phyloP scores from a whole-genome alignment of 768 basidiomycete genomes.

The Saitozyma podzolica region DNA sequence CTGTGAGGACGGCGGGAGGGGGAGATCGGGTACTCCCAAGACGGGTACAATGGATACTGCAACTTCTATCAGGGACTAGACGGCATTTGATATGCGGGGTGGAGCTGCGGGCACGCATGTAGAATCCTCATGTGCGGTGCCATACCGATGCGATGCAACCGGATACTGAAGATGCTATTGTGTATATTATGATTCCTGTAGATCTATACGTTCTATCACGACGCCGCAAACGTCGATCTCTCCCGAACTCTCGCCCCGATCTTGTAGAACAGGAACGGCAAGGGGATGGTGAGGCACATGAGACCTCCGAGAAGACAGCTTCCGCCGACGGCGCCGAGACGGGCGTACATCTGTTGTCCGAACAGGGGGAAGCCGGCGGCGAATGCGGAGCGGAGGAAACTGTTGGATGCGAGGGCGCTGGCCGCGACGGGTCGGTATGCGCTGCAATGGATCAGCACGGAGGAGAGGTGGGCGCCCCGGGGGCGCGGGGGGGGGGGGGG shows the following conservation, averaged over 20 bases:
- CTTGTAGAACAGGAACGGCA: conserved; percentile 55
- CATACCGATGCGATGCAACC: too few relatives aligned
- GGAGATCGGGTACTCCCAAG: too few relatives aligned
- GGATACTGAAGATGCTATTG: too few relatives aligned
- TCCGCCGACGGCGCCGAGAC: conserved; percentile 68
- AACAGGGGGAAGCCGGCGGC: conserved; percentile 59
- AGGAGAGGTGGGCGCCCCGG: too few relatives aligned
- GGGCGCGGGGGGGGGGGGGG: too few relatives aligned
- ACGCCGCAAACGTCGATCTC: conserved; percentile 55
- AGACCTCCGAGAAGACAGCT: conserved; percentile 71
- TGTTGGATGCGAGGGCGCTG: conserved; percentile 67
- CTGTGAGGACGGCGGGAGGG: not conserved
- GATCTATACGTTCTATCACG: conserved; percentile 3
- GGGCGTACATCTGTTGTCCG: conserved; percentile 58
- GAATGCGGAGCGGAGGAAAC: conserved; percentile 58
- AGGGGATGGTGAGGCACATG: conserved; percentile 63
- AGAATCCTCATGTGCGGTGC: too few relatives aligned
- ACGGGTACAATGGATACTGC: not conserved
- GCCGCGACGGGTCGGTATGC: conserved; percentile 51
- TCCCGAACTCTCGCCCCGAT: conserved; percentile 58
- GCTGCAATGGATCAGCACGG: conserved; percentile 11
- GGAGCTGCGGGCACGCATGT: too few relatives aligned
- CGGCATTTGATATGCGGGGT: not conserved
- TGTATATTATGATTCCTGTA: too few relatives aligned
- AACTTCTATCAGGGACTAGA: not conserved